These are phyloP conservation scores for Phoma sp. DNA, from an alignment of 2,329 filamentous ascomycete species.

Conservation along the genomic window DNA sequence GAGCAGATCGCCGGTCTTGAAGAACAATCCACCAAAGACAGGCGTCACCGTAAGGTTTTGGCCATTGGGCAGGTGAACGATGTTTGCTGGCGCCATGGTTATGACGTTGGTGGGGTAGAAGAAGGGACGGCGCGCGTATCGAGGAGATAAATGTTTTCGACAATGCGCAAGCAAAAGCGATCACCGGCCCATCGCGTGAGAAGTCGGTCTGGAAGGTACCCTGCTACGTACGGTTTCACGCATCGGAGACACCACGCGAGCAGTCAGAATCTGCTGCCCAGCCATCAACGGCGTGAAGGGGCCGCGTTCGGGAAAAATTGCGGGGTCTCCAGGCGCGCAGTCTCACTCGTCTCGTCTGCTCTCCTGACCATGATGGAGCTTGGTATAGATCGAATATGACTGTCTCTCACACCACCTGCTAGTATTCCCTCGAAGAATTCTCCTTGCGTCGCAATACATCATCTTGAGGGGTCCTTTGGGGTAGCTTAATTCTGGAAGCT, in stretches of 20 bases:
- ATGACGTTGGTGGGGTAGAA: constrained; percentile 38
- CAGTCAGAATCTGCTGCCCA: constrained; percentile 24
- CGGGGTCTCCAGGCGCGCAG: constrained; percentile 2
- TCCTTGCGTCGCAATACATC: constrained; percentile 9
- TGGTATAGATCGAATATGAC: neutral
- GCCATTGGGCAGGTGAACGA: constrained; percentile 83
- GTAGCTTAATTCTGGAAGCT: constrained; percentile 1
- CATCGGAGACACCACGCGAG: constrained; percentile 20
- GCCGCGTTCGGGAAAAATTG: constrained; percentile 18
- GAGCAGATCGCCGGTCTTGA: constrained; percentile 80
- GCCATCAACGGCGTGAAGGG: constrained; percentile 16
- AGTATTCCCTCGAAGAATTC: neutral
- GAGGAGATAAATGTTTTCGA: neutral
- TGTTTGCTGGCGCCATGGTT: constrained; percentile 50
- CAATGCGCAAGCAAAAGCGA: constrained; percentile 1
- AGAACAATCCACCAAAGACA: constrained; percentile 89
- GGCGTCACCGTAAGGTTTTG: constrained; percentile 80
- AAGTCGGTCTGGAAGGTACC: constrained; percentile 6
- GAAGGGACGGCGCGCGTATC: neutral
- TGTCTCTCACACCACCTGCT: neutral
- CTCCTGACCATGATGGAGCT: neutral
- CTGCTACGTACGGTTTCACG: constrained; percentile 3
- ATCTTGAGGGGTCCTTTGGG: constrained; percentile 7
- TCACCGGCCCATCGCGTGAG: constrained; percentile 31
- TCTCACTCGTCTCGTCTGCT: neutral